Evolutionary conservation across 768 basidiomycete species (phyloP).

Genomic region (Exsudoporus frostii): DNA sequence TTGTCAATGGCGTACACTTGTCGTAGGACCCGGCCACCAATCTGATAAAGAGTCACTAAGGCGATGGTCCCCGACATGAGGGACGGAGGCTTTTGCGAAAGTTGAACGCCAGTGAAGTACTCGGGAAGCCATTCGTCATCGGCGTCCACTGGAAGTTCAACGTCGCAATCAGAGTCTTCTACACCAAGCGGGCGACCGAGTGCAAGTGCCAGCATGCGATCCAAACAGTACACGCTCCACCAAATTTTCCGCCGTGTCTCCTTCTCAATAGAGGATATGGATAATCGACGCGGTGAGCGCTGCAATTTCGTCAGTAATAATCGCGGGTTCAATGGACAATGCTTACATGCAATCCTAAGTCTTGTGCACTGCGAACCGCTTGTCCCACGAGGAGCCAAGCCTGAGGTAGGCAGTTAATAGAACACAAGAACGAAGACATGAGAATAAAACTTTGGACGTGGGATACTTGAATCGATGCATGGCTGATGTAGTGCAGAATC

Average conservation of each 20-base stretch:
- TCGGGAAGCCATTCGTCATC: conserved; percentile 77
- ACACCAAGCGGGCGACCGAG: conserved; percentile 86
- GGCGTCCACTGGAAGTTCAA: conserved; percentile 77
- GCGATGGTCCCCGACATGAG: conserved; percentile 83
- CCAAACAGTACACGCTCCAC: conserved; percentile 91
- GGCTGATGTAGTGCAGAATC: conserved; percentile 88
- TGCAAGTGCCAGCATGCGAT: conserved; percentile 89
- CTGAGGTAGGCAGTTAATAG: conserved; percentile 90
- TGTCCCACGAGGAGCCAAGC: conserved; percentile 93
- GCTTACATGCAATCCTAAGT: conserved; percentile 88
- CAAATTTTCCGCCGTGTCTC: conserved; percentile 88
- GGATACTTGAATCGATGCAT: conserved; percentile 76
- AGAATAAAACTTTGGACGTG: conserved; percentile 91
- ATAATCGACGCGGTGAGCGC: conserved; percentile 79
- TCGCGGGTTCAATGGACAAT: conserved; percentile 1
- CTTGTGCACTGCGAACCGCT: conserved; percentile 85
- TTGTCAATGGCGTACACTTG: conserved; percentile 81
- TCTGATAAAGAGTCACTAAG: conserved; percentile 75
- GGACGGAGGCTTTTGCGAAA: conserved; percentile 54
- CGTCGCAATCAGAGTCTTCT: conserved; percentile 89
- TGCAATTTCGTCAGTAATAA: conserved; percentile 31
- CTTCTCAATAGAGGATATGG: conserved; percentile 73
- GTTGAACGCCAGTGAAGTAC: conserved; percentile 63
- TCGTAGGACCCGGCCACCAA: conserved; percentile 77
- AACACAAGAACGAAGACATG: conserved; percentile 88